Percentiles rank a stretch among this genome's conserved stretches.
Evolutionary conservation across 176 grass and related monocot genomes (phyloP).

Genomic region (Coix lacrymajobi): DNA sequence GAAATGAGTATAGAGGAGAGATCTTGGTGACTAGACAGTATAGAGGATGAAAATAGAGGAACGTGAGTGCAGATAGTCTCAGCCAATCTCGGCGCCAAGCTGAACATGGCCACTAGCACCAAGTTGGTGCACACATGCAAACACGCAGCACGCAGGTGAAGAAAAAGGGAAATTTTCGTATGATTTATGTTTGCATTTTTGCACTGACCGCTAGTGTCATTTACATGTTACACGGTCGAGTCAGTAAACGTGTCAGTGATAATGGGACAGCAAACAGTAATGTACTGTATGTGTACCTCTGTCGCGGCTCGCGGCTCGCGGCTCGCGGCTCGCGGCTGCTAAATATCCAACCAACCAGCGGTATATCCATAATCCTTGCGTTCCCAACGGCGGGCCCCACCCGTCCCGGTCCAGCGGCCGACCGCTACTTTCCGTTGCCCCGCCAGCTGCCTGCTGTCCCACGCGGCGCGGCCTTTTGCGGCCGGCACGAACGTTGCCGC

Average conservation of each 20-base stretch:
- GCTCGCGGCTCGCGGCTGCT: slow-evolving; percentile 27
- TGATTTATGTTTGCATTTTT: not conserved
- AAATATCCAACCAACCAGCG: slow-evolving; percentile 27
- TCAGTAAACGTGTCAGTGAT: slow-evolving; percentile 31
- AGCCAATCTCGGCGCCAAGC: not conserved
- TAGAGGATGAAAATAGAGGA: no score
- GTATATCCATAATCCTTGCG: not conserved
- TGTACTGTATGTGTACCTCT: slow-evolving; percentile 25
- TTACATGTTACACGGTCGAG: slow-evolving; percentile 25
- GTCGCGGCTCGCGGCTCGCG: no score
- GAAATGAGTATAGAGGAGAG: no score
- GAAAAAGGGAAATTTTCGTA: not conserved
- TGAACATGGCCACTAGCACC: not conserved
- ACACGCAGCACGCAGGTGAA: not conserved
- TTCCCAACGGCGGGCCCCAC: not conserved
- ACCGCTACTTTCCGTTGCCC: not conserved
- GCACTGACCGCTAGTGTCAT: not conserved
- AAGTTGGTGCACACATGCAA: not conserved
- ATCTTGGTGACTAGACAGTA: no score
- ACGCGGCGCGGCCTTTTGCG: slow-evolving; percentile 20
- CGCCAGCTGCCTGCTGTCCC: slow-evolving; percentile 21
- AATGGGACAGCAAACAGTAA: not conserved
- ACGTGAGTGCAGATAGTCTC: no score
- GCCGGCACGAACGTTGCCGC: slow-evolving; percentile 21
- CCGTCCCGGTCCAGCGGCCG: not conserved